A percentile compares a stretch with the other conserved stretches of the same genome.
Evolutionary conservation across 2,329 filamentous ascomycete species (phyloP).

Genomic region (Exophiala aquamarina): DNA sequence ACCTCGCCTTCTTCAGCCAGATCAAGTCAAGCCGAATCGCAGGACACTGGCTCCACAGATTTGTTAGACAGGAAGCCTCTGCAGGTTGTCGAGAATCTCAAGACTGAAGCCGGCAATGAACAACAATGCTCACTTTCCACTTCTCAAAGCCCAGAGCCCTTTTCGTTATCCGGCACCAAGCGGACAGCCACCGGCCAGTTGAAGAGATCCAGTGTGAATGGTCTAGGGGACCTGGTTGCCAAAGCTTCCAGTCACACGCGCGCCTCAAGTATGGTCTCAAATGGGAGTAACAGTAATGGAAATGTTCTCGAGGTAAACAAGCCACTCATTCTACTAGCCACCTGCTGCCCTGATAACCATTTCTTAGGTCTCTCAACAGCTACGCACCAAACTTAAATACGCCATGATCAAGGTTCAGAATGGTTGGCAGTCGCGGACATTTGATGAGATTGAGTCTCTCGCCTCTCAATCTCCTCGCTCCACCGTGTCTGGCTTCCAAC

Average conservation of each 20-base stretch:
- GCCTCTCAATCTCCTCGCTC: conserved; percentile 66
- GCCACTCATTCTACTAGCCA: neutral
- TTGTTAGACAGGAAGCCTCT: conserved; percentile 6
- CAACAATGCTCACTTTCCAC: conserved; percentile 6
- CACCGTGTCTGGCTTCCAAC: conserved; percentile 60
- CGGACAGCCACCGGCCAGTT: conserved; percentile 24
- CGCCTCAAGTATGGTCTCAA: conserved; percentile 18
- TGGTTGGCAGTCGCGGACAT: conserved; percentile 77
- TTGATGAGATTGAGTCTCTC: conserved; percentile 74
- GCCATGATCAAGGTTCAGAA: conserved; percentile 92
- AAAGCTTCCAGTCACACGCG: conserved; percentile 13
- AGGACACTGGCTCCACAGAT: conserved; percentile 5
- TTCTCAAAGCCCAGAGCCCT: conserved; percentile 19
- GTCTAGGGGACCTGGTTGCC: conserved; percentile 15
- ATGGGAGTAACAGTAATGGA: conserved; percentile 11
- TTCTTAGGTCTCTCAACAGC: conserved; percentile 69
- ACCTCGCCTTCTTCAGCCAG: conserved; percentile 19
- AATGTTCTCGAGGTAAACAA: conserved; percentile 23
- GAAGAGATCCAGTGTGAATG: conserved; percentile 23
- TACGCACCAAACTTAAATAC: conserved; percentile 83
- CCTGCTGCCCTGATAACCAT: conserved; percentile 16
- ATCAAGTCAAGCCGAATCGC: conserved; percentile 15
- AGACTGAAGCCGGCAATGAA: neutral
- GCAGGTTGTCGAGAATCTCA: neutral
- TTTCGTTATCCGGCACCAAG: conserved; percentile 17